Conservation (phyloP, 768 basidiomycete genomes). For the Termitomyces eurrhizus region DNA sequence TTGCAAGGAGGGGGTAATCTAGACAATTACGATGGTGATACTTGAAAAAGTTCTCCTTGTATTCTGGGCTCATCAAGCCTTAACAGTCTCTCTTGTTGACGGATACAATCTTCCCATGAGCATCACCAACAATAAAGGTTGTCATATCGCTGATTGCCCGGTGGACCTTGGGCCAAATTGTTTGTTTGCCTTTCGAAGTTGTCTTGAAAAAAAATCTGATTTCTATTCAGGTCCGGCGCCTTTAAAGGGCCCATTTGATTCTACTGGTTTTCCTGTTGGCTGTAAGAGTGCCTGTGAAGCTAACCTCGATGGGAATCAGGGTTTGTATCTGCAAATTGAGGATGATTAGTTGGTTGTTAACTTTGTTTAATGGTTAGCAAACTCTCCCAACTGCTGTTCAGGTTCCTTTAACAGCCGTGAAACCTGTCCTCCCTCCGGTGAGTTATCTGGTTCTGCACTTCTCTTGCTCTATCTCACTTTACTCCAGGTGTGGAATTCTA, state of each 20-base stretch:
- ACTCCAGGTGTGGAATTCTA: background rate
- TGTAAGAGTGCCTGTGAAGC: constrained; percentile 49
- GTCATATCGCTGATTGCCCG: constrained; percentile 44
- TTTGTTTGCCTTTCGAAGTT: constrained; percentile 13
- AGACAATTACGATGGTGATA: constrained; percentile 60
- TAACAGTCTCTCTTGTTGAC: constrained; percentile 52
- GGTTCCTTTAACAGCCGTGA: constrained; percentile 27
- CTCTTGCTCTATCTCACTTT: constrained; percentile 12
- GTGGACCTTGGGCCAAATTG: constrained; percentile 55
- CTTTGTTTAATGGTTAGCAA: constrained; percentile 9
- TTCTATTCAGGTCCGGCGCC: constrained; percentile 31
- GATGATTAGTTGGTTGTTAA: background rate
- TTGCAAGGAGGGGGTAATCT: constrained; percentile 34
- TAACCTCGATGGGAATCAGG: constrained; percentile 28
- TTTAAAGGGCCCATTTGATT: constrained; percentile 45
- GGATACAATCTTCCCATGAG: constrained; percentile 55
- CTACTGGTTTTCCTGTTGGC: constrained; percentile 43
- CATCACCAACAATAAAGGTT: constrained; percentile 47
- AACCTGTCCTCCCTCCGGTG: constrained; percentile 32
- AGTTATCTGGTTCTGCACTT: constrained; percentile 17
- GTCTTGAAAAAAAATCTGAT: background rate
- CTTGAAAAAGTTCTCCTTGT: background rate
- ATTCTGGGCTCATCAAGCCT: background rate
- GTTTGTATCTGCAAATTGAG: constrained; percentile 1
- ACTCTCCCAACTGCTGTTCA: constrained; percentile 36